These are phyloP conservation scores for Fennellomyces sp. DNA, from an alignment of 371 early-diverging fungal species.

Conservation along the genomic window DNA sequence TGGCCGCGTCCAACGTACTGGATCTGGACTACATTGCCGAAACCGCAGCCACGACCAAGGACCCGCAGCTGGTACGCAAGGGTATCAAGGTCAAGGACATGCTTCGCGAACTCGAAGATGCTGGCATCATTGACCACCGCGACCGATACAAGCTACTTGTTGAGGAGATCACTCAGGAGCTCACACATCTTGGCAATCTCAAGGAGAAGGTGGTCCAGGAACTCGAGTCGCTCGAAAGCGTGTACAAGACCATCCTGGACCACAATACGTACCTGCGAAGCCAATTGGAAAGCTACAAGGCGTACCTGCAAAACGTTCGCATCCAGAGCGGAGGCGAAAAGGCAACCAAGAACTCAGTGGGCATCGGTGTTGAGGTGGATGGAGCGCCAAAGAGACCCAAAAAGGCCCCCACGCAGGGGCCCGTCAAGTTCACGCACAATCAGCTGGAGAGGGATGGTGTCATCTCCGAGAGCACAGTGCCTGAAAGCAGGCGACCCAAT, in stretches of 20 bases:
- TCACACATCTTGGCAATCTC: constrained; percentile 88
- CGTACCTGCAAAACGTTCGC: constrained; percentile 93
- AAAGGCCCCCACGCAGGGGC: constrained; percentile 48
- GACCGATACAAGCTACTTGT: constrained; percentile 83
- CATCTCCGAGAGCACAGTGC: constrained; percentile 89
- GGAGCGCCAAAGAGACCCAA: constrained; percentile 36
- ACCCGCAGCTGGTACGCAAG: constrained; percentile 83
- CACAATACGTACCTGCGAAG: constrained; percentile 90
- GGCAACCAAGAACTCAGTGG: constrained; percentile 45
- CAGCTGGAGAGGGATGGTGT: constrained; percentile 92
- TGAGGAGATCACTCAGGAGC: constrained; percentile 87
- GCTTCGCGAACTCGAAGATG: constrained; percentile 84
- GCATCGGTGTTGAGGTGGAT: constrained; percentile 52
- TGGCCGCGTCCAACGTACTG: constrained; percentile 39
- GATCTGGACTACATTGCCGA: constrained; percentile 82
- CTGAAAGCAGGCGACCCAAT: constrained; percentile 83
- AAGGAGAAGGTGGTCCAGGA: constrained; percentile 87
- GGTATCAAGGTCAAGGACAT: constrained; percentile 93
- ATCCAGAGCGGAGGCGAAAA: constrained; percentile 72
- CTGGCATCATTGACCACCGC: constrained; percentile 72
- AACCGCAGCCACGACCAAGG: constrained; percentile 85
- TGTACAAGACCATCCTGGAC: constrained; percentile 91
- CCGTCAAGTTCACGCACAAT: constrained; percentile 80
- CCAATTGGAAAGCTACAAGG: constrained; percentile 93
- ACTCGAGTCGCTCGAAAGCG: constrained; percentile 73